Base-by-base conservation (phyloP, 768 basidiomycete species). In the Panus rudis region DNA sequence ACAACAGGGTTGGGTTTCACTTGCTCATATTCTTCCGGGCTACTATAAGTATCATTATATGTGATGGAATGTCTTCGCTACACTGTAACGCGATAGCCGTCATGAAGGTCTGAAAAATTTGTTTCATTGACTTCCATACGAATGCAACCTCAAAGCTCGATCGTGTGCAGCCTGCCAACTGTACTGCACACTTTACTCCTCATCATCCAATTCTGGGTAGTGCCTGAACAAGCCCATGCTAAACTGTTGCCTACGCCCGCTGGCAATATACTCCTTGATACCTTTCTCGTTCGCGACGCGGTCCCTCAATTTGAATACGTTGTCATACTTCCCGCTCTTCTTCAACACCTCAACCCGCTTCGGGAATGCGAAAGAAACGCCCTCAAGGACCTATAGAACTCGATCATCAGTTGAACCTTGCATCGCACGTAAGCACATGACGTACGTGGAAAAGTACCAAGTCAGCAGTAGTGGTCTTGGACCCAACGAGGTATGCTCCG, bases 401-500 rank as follows among this genome's bases (percentile, higher is more conserved):
- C 27, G 16, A 8, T 12, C 14, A 41, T 19, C 31, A 34, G 21
- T 37, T 24, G 19, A 22, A 20, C 62, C 23, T 57, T 16, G 8
- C 12, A 24, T 6, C 11, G 16, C 31, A 20, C 16, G 12, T 6
- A n/a, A 23, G 42, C 19, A 21, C 6, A 50, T 19, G 61, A 22
- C 51, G 37, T 30, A 70, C 53, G 31, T 70, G 67, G 54, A 67
- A 71, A 16, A 73, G 56, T 12, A 55, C 58, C 17, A 72, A 54
- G 56, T 73, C 72, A 8, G 70, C 71, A 23, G 65, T 64, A 22
- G 67, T 66, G 17, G 62, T 58, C 11, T 46, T 52, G 13, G 46
- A 43, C 6, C 62, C 61, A 23, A 66, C 54, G 19, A 71, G 49
- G 48, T 54, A 61, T 17, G 56, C 48, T 30, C 43, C 34, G 13